Evolutionary conservation across 2,329 filamentous ascomycete species (phyloP).

Genomic region (Saccharata proteae): DNA sequence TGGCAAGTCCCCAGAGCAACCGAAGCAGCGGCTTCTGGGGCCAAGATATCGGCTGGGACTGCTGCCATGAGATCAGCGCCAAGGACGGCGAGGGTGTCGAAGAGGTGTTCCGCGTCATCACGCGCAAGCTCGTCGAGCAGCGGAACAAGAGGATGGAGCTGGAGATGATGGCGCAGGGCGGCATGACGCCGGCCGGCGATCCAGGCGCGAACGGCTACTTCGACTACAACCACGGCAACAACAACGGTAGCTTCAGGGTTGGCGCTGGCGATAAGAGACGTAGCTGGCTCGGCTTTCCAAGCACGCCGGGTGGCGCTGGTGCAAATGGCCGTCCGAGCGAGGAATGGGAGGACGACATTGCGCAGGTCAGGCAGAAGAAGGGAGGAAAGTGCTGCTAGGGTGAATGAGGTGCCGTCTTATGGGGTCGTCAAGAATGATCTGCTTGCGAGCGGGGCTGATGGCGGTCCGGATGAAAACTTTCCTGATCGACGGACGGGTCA

Average conservation of each 20-base stretch:
- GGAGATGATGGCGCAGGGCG: constrained; percentile 33
- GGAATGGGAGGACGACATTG: constrained; percentile 23
- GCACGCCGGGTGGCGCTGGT: constrained; percentile 18
- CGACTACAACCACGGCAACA: constrained; percentile 33
- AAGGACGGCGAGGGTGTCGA: constrained; percentile 93
- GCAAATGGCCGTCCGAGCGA: constrained; percentile 15
- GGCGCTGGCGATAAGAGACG: constrained; percentile 49
- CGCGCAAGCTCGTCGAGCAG: constrained; percentile 72
- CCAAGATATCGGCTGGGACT: constrained; percentile 89
- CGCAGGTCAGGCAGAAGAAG: constrained; percentile 19
- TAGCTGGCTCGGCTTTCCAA: constrained; percentile 53
- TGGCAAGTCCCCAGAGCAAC: constrained; percentile 34
- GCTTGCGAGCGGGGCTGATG: neutral
- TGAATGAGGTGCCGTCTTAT: neutral
- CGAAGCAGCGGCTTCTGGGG: constrained; percentile 71
- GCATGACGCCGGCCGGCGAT: constrained; percentile 31
- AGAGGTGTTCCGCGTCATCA: constrained; percentile 86
- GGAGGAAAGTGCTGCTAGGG: constrained; percentile 23
- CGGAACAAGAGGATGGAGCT: constrained; percentile 43
- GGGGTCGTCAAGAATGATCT: no score
- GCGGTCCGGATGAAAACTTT: neutral
- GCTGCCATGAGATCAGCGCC: constrained; percentile 91
- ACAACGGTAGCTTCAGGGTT: constrained; percentile 47
- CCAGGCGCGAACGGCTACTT: constrained; percentile 32
- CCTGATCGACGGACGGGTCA: no score